Percentiles rank a stretch among this genome's conserved stretches.
Evolutionary conservation across 202 grass and related monocot genomes (phyloP).

Genomic region (Elaeis oleifera): DNA sequence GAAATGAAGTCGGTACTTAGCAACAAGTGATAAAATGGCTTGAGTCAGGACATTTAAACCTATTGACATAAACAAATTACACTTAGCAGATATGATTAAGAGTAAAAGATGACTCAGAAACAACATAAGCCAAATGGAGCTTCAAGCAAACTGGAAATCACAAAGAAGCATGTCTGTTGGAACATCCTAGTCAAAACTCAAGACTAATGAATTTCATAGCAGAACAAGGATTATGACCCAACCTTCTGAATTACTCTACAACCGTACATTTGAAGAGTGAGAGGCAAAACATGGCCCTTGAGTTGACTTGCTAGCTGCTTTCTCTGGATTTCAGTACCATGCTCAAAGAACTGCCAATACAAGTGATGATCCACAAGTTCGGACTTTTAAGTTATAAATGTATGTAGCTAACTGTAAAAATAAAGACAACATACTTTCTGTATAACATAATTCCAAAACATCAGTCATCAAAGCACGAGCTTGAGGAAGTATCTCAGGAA

Average conservation of each 20-base stretch:
- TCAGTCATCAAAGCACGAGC: constrained; percentile 89
- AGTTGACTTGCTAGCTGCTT: constrained; percentile 70
- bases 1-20: too few species aligned
- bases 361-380: constrained; percentile 1
- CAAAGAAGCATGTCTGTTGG: too few species aligned
- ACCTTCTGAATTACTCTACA: constrained; percentile 99
- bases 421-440: constrained; percentile 62
- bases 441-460: constrained; percentile 99
- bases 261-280: constrained; percentile 98
- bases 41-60: too few species aligned
- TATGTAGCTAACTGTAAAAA: constrained; percentile 8
- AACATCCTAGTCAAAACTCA: too few species aligned
- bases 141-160: too few species aligned
- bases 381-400: not conserved
- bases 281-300: constrained; percentile 61
- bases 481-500: constrained; percentile 91
- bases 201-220: not conserved
- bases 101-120: too few species aligned
- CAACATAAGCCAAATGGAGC: too few species aligned
- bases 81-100: too few species aligned
- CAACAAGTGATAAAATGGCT: too few species aligned
- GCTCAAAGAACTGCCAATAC: constrained; percentile 79
- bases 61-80: too few species aligned
- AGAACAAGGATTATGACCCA: constrained; percentile 7
- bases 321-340: constrained; percentile 72